Evolutionary conservation across 2,329 filamentous ascomycete genomes (phyloP), one percentile per base, ranked within the genome.

Genomic region (Cordyceps javanica): DNA sequence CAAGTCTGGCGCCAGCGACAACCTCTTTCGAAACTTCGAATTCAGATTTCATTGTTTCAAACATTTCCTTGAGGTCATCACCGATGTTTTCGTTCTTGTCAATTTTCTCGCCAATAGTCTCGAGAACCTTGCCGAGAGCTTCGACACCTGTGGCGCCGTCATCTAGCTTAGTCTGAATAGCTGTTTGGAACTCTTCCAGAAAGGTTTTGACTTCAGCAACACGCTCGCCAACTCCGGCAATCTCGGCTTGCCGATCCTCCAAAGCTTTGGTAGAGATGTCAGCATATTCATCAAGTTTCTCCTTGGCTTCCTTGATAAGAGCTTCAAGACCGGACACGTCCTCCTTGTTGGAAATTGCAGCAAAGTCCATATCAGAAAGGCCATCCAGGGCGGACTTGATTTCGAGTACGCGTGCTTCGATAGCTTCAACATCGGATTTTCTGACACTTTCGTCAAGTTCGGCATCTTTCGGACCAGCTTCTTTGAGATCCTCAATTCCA

Each of bases 21-120:
- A 89, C 85, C 16, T 86, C 85, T 64, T 90, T 88, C 11, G 90
- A 87, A 61, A 92, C 89, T 66, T 97, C 91, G 60, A 97, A 96
- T 68, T 97, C 92, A 1, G 82, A 76, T 70, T 89, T 91, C 72
- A 97, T 85, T 2, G 85, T 83, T 56, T 90, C 86, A 41, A 86
- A 83, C 69, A 92, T 80, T 57, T 88, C 86, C 65, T 86, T 87
- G 55, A 92, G 75, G 61, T 86, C 87, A n/a, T 82, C 78, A 28
- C 78, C 74, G 23, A 85, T 71, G 41, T 71, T 79, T 36, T 81
- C 78, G 59, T 85, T 87, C 64, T 81, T 78, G 57, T 75, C 75
- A 36, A 86, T 75, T 44, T 80, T 81, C 65, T 89, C 86, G 66
- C 86, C 79, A 59, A 92, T 76, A 44, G 81, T 77, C 62, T 89